phyloP scores from a whole-genome alignment of 1,284 basidiomycete species.

The Cryptococcus hybrid region DNA sequence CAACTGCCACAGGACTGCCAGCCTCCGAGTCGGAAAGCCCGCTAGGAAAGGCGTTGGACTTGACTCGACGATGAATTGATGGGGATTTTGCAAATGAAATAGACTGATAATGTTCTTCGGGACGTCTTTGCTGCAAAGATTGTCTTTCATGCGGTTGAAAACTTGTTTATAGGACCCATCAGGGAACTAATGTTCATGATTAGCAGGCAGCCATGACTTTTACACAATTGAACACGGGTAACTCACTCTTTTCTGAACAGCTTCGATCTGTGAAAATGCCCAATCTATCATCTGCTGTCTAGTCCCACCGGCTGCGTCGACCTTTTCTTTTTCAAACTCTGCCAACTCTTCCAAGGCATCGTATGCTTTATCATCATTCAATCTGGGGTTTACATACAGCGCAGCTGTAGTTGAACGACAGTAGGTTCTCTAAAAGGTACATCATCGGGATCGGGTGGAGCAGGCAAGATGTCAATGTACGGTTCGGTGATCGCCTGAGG shows the following conservation, averaged over 20 bases:
- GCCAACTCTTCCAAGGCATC: constrained; percentile 44
- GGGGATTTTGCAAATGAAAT: constrained; percentile 5
- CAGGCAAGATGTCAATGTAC: constrained; percentile 38
- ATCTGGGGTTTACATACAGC: constrained; percentile 46
- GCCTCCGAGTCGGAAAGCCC: neutral
- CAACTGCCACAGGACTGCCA: constrained; percentile 1
- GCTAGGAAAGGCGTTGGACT: constrained; percentile 23
- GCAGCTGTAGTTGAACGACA: constrained; percentile 44
- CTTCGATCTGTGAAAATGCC: constrained; percentile 28
- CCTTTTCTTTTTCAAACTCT: constrained; percentile 38
- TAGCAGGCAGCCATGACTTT: neutral
- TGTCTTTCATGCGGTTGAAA: constrained; percentile 26
- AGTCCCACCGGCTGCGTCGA: constrained; percentile 17
- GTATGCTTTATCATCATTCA: constrained; percentile 34
- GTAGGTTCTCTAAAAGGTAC: constrained; percentile 41
- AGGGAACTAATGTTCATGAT: constrained; percentile 31
- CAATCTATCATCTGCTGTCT: constrained; percentile 26
- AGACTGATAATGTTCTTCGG: neutral
- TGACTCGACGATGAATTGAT: constrained; percentile 29
- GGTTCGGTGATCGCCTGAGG: constrained; percentile 28
- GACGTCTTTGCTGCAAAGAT: too few species aligned
- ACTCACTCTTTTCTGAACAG: constrained; percentile 40
- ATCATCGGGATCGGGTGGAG: constrained; percentile 42
- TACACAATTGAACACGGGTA: neutral
- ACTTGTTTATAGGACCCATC: constrained; percentile 42